These are phyloP conservation scores for Penicillium crystallinum DNA, from an alignment of 495 filamentous ascomycete species.

Conservation along the genomic window DNA sequence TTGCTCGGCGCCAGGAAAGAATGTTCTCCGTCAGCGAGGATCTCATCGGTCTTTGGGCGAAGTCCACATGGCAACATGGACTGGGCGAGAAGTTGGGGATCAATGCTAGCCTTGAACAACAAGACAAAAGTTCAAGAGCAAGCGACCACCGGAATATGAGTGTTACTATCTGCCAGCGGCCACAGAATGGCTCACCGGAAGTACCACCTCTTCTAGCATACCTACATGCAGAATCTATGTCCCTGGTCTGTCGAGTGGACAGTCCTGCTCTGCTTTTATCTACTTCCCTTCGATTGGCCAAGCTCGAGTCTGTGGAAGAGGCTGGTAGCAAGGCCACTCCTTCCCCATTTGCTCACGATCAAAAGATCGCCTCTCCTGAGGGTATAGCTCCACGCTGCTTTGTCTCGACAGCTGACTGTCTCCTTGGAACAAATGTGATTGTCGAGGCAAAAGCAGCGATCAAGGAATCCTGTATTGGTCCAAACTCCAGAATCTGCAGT, in stretches of 20 bases:
- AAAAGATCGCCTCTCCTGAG: background rate
- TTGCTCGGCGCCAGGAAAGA: background rate
- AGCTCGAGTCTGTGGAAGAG: background rate
- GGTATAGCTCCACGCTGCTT: background rate
- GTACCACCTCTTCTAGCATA: background rate
- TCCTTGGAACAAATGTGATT: background rate
- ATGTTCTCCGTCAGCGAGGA: background rate
- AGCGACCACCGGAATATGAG: background rate
- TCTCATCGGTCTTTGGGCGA: background rate
- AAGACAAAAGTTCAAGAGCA: background rate
- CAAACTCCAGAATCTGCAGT: background rate
- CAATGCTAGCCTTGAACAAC: background rate
- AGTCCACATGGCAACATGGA: background rate
- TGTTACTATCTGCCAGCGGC: background rate
- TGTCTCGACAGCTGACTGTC: background rate
- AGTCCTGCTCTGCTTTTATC: background rate
- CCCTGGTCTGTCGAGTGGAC: background rate
- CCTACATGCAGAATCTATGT: background rate
- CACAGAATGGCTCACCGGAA: background rate
- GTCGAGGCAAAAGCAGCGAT: background rate
- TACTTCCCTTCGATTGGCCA: background rate
- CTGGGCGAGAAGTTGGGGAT: background rate
- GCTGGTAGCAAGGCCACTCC: no score
- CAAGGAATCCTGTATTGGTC: background rate
- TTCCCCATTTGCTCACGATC: background rate